These are phyloP conservation scores for Lathyrus oleraceus DNA, from an alignment of 306 rosid species.

Conservation along the genomic window DNA sequence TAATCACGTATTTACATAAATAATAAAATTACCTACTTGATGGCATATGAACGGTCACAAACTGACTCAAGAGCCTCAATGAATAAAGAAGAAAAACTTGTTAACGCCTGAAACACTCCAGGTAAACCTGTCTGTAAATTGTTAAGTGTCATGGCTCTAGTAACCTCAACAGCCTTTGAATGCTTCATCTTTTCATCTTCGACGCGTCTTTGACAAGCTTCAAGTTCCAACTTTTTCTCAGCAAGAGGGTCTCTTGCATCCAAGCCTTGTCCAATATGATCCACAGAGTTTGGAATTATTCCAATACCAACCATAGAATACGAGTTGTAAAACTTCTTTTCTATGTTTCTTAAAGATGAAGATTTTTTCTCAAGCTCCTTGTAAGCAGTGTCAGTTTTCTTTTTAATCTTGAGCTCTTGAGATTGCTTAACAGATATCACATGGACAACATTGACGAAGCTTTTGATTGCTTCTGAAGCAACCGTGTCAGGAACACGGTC, in stretches of 20 bases:
- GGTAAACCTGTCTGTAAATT: constrained; percentile 97
- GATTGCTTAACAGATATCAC: constrained; percentile 74
- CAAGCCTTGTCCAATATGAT: constrained; percentile 59
- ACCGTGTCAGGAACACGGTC: constrained; percentile 96
- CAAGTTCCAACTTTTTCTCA: constrained; percentile 80
- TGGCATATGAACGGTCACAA: constrained; percentile 67
- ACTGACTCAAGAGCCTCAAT: constrained; percentile 77
- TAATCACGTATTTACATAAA: constrained; percentile 54
- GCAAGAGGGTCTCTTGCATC: constrained; percentile 95
- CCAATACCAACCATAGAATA: constrained; percentile 89
- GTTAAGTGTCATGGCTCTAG: constrained; percentile 93
- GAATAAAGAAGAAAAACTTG: constrained; percentile 83
- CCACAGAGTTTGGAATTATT: constrained; percentile 56
- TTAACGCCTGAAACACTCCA: constrained; percentile 88
- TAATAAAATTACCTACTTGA: constrained; percentile 45
- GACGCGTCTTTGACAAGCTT: constrained; percentile 72
- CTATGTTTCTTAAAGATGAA: constrained; percentile 66
- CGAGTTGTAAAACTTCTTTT: constrained; percentile 80
- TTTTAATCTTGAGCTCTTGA: constrained; percentile 79
- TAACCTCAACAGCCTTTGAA: constrained; percentile 84
- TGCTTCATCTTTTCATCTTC: constrained; percentile 88
- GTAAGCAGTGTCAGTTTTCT: constrained; percentile 66
- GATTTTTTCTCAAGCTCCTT: constrained; percentile 86
- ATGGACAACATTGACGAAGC: constrained; percentile 88
- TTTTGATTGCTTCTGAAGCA: constrained; percentile 91